Conservation (phyloP, 1,284 basidiomycete genomes). For the Tilletia setariae region DNA sequence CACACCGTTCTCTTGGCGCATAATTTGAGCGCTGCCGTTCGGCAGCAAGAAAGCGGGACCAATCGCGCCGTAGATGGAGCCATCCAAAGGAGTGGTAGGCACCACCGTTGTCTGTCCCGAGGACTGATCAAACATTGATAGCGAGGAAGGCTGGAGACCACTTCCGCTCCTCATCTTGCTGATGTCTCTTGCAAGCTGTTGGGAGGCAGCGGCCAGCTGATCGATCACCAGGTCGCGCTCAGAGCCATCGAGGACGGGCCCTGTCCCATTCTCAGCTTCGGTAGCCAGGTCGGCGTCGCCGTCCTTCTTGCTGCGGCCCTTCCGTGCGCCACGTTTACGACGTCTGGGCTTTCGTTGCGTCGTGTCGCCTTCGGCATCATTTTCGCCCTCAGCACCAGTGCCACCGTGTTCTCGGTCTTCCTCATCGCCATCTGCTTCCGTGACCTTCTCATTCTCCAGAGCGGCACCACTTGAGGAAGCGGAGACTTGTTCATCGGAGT, state of each 20-base stretch:
- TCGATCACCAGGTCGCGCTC: neutral
- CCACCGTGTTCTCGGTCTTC: neutral
- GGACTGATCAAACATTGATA: neutral
- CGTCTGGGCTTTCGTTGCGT: neutral
- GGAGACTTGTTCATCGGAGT: neutral
- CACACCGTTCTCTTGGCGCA: too few relatives aligned
- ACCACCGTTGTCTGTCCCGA: neutral
- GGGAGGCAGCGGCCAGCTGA: conserved; percentile 12
- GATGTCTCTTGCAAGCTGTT: conserved; percentile 4
- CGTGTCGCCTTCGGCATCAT: neutral
- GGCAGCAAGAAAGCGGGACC: too few relatives aligned
- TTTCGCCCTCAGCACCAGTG: neutral
- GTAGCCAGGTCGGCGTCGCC: neutral
- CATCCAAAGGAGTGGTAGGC: neutral
- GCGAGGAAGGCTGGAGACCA: neutral
- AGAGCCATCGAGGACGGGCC: neutral
- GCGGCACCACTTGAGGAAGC: neutral
- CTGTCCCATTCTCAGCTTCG: neutral
- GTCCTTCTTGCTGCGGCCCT: neutral
- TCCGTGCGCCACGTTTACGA: neutral
- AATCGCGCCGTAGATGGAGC: neutral
- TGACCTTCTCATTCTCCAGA: too few relatives aligned
- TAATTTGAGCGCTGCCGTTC: too few relatives aligned
- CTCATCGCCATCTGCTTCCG: too few relatives aligned
- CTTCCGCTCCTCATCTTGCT: conserved; percentile 5